Conservation (phyloP, 1,139 yeast genomes). For the Blastobotrys indianensis region DNA sequence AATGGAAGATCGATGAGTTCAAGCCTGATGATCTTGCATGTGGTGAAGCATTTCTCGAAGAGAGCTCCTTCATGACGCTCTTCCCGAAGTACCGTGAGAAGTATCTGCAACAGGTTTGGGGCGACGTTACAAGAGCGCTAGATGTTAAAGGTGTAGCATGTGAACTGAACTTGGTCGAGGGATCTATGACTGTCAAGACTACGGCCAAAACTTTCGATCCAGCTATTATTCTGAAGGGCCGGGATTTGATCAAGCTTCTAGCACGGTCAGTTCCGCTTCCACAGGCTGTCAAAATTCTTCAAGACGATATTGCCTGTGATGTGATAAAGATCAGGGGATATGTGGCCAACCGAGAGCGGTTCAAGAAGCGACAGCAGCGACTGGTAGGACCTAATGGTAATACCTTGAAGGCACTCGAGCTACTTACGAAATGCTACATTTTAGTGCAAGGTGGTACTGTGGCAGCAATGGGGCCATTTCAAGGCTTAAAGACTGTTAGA, state of each 20-base stretch:
- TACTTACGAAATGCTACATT: constrained; percentile 87
- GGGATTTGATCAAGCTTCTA: constrained; percentile 86
- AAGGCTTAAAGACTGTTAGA: constrained; percentile 86
- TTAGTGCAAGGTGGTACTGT: constrained; percentile 97
- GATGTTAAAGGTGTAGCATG: constrained; percentile 72
- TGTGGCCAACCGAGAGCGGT: constrained; percentile 86
- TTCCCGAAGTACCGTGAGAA: constrained; percentile 96
- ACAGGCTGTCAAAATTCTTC: constrained; percentile 85
- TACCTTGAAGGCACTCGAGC: constrained; percentile 89
- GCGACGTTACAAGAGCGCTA: constrained; percentile 78
- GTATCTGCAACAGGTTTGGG: constrained; percentile 86
- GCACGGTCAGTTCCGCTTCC: constrained; percentile 98
- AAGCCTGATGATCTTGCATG: constrained; percentile 82
- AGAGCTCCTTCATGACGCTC: constrained; percentile 86
- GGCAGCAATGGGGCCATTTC: constrained; percentile 93
- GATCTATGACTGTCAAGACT: constrained; percentile 94
- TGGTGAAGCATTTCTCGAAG: constrained; percentile 87
- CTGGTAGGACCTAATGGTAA: constrained; percentile 96
- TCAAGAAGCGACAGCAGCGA: constrained; percentile 92
- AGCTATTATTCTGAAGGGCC: constrained; percentile 84
- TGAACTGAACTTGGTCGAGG: constrained; percentile 86
- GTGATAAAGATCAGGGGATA: constrained; percentile 90
- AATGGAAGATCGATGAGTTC: constrained; percentile 88
- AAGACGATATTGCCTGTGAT: constrained; percentile 93
- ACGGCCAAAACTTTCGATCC: constrained; percentile 96